Evolutionary conservation across 164 flowering plant species (phyloP).

Genomic region (Kingdonia uniflora): DNA sequence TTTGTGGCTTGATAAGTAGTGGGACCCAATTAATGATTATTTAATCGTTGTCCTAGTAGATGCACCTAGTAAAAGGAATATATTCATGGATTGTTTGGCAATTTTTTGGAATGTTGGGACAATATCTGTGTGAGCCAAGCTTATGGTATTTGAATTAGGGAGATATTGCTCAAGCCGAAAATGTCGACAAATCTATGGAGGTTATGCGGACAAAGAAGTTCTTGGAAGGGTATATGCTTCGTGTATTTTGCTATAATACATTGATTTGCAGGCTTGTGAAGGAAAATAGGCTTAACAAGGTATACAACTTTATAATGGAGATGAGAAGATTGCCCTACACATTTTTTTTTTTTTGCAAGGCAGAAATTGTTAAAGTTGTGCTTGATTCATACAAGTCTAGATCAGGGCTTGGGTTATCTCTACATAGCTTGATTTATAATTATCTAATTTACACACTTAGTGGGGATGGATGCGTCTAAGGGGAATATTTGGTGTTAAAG

Average conservation of each 20-base stretch:
- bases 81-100: conserved; percentile 39
- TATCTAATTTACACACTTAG: conserved; percentile 54
- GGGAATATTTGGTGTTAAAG: conserved; percentile 44
- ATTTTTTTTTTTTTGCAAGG: conserved; percentile 83
- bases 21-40: conserved; percentile 16
- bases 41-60: conserved; percentile 31
- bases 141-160: conserved; percentile 45
- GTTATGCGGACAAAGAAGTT: conserved; percentile 33
- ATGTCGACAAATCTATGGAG: conserved; percentile 40
- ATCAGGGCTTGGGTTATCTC: conserved; percentile 43
- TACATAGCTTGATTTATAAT: conserved; percentile 44
- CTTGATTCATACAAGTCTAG: conserved; percentile 47
- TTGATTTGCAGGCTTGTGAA: conserved; percentile 54
- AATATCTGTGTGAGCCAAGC: conserved; percentile 21
- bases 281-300: conserved; percentile 46
- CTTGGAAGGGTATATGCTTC: conserved; percentile 49
- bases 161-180: conserved; percentile 43
- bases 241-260: conserved; percentile 39
- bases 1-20: conserved; percentile 21
- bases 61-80: conserved; percentile 33
- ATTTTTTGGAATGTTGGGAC: conserved; percentile 34
- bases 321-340: conserved; percentile 43
- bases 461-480: conserved; percentile 47
- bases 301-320: conserved; percentile 54
- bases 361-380: conserved; percentile 71